phyloP scores from a whole-genome alignment of 2,329 filamentous ascomycete genomes.

The Metarhizium anisopliae region DNA sequence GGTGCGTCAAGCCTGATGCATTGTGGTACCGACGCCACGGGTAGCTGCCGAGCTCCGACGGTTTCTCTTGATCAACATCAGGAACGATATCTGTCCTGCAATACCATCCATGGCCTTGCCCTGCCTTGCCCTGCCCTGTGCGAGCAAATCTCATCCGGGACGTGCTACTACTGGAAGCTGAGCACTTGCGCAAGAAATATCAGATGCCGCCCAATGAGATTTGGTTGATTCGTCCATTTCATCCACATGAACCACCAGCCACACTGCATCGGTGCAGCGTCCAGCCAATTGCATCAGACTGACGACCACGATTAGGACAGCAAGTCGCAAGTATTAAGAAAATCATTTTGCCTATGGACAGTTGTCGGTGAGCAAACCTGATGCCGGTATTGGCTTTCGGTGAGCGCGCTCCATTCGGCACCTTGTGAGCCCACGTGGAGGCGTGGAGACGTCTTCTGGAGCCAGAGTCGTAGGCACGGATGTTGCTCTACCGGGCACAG shows the following conservation, averaged over 20 bases:
- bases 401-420: neutral
- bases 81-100: no score
- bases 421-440: constrained; percentile 4
- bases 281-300: neutral
- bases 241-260: neutral
- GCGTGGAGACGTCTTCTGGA: neutral
- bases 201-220: neutral
- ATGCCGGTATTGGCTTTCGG: constrained; percentile 2
- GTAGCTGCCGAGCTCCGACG: neutral
- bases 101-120: no score
- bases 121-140: no score
- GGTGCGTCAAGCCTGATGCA: no score
- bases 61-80: neutral
- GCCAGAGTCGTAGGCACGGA: neutral
- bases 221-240: neutral
- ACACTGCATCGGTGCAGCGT: no score
- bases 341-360: no score
- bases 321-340: neutral
- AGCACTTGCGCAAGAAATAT: neutral
- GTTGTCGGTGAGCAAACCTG: constrained; percentile 1
- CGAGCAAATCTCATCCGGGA: no score
- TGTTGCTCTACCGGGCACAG: neutral
- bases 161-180: no score
- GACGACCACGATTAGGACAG: neutral
- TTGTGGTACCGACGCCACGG: neutral